phyloP scores from a whole-genome alignment of 2,329 filamentous ascomycete genomes.

The Talaromyces sp. region DNA sequence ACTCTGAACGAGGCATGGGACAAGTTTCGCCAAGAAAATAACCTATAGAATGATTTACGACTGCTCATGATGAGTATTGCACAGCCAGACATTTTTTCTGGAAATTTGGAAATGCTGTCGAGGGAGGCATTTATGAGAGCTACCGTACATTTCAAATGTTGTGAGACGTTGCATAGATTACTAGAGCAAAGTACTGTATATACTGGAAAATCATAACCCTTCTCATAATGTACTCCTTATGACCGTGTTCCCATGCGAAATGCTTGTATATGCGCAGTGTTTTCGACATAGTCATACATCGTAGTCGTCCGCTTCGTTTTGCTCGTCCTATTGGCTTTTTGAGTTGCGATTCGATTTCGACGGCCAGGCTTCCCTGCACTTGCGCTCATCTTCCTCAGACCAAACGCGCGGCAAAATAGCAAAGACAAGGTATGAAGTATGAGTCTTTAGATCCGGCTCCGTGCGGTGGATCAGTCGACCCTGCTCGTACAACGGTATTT shows the following conservation, averaged over 20 bases:
- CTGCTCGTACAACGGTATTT: constrained; percentile 60
- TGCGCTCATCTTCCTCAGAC: constrained; percentile 74
- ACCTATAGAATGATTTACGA: constrained; percentile 34
- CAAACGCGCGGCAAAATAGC: constrained; percentile 83
- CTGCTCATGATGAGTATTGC: not conserved
- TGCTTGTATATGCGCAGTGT: constrained; percentile 4
- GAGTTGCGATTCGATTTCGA: constrained; percentile 25
- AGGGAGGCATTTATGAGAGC: not conserved
- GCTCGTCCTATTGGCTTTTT: not conserved
- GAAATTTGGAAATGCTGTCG: not conserved
- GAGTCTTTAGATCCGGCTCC: constrained; percentile 86
- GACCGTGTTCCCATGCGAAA: not conserved
- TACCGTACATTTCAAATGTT: not conserved
- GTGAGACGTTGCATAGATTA: not conserved
- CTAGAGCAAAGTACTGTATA: not conserved
- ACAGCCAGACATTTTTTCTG: not conserved
- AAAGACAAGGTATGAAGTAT: constrained; percentile 96
- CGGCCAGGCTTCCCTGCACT: constrained; percentile 60
- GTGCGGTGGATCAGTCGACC: constrained; percentile 74
- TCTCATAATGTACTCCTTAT: not conserved
- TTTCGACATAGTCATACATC: not conserved
- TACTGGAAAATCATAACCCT: not conserved
- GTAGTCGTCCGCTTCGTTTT: not conserved
- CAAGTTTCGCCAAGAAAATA: constrained; percentile 62
- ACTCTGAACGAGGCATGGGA: constrained; percentile 65